Base-by-base conservation (phyloP, 805 yeast genomes). In the Saccharomycopsis fibuligera region DNA sequence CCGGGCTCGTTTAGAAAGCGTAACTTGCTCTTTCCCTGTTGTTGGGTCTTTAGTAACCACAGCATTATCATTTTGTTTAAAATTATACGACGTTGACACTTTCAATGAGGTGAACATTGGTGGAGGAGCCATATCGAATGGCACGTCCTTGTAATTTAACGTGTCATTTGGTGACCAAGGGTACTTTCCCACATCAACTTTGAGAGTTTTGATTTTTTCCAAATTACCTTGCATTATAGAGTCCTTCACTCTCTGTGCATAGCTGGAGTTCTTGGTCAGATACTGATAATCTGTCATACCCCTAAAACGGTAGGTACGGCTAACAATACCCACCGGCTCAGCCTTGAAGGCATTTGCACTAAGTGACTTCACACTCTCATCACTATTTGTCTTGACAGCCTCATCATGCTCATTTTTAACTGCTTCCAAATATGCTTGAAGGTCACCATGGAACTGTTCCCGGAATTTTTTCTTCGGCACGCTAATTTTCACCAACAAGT, bases 231-330 rank as follows among this genome's bases (percentile, higher is more conserved):
- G 51, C 35, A 67, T 67, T 3, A 81, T 56, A 1, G 81, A 68
- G 1, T 57, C 48, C 31, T 66, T 57, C 42, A 75, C 63, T 21
- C 60, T 68, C 5, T 63, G 54, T 1, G 75, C 71, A 53, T 80
- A 75, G 1, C 68, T 61, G 12, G 83, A 81, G 56, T 76, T 73
- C 44, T 73, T 74, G 10, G 88, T 76, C 29, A 76, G 68, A 54
- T 77, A 75, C 62, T 93, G 98, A 62, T 88, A 91, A 64, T 90
- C 98, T 0, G 91, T 81, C 73, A 89, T 77, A 55, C 86, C 87
- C 56, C 96, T 75, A 62, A 91, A 91, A 54, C 84, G 75, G 59
- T 80, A 82, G 16, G 82, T 83, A 50, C 78, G 74, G 57, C 79
- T 78, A 17, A 88, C 70, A 17, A 87, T 74, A 0, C 83, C 89